Conservation (phyloP, 495 filamentous ascomycete species). For the Hamigera avellanea region DNA sequence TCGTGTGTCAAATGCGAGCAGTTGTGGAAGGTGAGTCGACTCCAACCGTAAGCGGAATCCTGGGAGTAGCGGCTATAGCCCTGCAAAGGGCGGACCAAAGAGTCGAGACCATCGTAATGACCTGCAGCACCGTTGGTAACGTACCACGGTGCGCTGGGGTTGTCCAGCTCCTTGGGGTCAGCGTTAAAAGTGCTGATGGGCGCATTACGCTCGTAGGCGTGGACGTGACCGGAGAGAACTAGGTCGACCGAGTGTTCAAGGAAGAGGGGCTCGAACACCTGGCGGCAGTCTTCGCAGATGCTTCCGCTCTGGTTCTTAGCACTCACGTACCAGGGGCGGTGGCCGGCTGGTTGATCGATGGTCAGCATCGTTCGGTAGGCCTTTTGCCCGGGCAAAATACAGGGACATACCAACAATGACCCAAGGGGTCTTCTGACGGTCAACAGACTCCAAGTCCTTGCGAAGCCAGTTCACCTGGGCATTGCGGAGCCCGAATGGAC, state of each 20-base stretch:
- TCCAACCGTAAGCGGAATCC: conserved; percentile 17
- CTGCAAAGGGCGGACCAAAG: conserved; percentile 2
- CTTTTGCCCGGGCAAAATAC: no score
- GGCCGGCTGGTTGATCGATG: conserved; percentile 27
- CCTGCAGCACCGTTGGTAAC: conserved; percentile 38
- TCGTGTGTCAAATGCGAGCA: conserved; percentile 20
- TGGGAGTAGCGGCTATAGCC: not conserved
- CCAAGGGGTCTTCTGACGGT: conserved; percentile 43
- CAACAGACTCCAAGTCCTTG: conserved; percentile 36
- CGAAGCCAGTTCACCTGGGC: conserved; percentile 31
- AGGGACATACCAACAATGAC: conserved; percentile 24
- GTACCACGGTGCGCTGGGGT: conserved; percentile 46
- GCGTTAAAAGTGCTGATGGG: conserved; percentile 32
- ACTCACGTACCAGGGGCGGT: conserved; percentile 48
- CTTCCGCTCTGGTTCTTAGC: conserved; percentile 11
- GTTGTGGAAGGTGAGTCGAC: conserved; percentile 19
- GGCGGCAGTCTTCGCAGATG: conserved; percentile 39
- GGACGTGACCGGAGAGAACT: conserved; percentile 49
- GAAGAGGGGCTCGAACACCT: conserved; percentile 45
- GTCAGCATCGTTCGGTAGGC: no score
- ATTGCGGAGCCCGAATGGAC: conserved; percentile 34
- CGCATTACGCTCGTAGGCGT: conserved; percentile 40
- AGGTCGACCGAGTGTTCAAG: conserved; percentile 51
- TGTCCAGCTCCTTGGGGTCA: conserved; percentile 33
- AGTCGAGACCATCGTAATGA: conserved; percentile 32